Percentiles rank a stretch among this genome's conserved stretches.
Evolutionary conservation across 768 basidiomycete genomes (phyloP).

Genomic region (Mycena alexandri): DNA sequence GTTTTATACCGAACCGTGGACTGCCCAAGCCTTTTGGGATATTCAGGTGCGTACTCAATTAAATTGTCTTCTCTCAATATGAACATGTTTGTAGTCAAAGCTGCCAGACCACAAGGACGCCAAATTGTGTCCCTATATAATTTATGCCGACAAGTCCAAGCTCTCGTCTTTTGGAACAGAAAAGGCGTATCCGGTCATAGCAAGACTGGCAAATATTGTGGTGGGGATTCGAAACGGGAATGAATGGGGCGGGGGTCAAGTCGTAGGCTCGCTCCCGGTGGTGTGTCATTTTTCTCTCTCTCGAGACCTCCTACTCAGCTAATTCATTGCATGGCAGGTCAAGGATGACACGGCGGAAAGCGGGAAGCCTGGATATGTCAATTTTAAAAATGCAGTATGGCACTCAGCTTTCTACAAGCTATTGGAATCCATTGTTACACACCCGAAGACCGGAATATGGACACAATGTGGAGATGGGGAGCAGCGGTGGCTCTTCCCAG

Average conservation of each 20-base stretch:
- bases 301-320: neutral
- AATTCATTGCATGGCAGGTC: neutral
- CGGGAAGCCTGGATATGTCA: constrained; percentile 39
- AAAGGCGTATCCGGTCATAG: constrained; percentile 55
- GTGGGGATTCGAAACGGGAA: constrained; percentile 48
- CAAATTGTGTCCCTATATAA: constrained; percentile 47
- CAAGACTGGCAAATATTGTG: constrained; percentile 49
- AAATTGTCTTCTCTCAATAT: no score
- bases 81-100: no score
- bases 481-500: constrained; percentile 47
- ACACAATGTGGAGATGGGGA: constrained; percentile 46
- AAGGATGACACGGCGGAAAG: constrained; percentile 39
- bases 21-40: no score
- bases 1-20: no score
- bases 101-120: constrained; percentile 14
- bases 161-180: constrained; percentile 53
- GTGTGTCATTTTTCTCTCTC: constrained; percentile 39
- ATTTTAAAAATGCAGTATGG: constrained; percentile 45
- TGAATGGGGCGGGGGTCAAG: constrained; percentile 48
- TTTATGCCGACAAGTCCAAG: constrained; percentile 58
- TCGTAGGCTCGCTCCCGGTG: constrained; percentile 56
- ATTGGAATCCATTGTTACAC: constrained; percentile 30
- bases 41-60: no score
- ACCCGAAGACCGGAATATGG: constrained; percentile 31
- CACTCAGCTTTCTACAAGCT: constrained; percentile 43